Evolutionary conservation across 2,329 filamentous ascomycete species (phyloP), one percentile per base, ranked within the genome.

Genomic region (Trichoderma endophyticum): DNA sequence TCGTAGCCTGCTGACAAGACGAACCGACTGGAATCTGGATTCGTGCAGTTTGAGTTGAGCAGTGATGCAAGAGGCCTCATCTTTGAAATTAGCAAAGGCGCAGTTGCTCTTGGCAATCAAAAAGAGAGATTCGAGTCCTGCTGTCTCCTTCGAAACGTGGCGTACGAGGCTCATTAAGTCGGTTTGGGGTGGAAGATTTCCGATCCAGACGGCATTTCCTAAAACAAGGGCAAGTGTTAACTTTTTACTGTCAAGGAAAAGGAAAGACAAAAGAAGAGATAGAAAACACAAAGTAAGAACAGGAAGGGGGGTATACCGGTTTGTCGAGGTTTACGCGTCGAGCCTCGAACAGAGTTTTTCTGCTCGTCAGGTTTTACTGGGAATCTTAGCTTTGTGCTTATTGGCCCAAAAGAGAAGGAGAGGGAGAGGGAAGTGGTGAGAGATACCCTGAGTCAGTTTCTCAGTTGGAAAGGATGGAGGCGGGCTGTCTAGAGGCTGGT

Each of bases 71-170:
- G 90, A 89, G 3, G 85, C 83, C 77, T 97, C 94, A 65, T 93
- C 92, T 74, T 91, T 93, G 80, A 97, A 98, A 78, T 98, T 98
- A 75, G 97, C 94, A 83, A 98, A 98, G 0, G 95, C 95, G 78
- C 95, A 98, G 79, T 98, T 98, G 80, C 95, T 98, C 81, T 98
- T 98, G 0, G 95, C 95, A 54, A 98, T 98, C 43, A 98, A 84
- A 76, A 98, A 98, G 0, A 98, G 84, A 61, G 94, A 97, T 79
- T 97, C 93, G 26, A 98, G 89, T 1, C 94, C 88, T 0, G 86
- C 87, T 0, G 93, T 91, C 75, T 95, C 92, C 74, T 89, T 90
- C 73, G 93, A 97, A 72, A 98, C 96, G 79, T 98, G 93, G 73
- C 96, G 90, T 67, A 98, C 97, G n/a, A 98, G 84, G 72, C 89